Percentiles rank a stretch among this genome's conserved stretches.
These are phyloP conservation scores for Exserohilum rostratum DNA, from an alignment of 2,329 filamentous ascomycete species.

Conservation along the genomic window DNA sequence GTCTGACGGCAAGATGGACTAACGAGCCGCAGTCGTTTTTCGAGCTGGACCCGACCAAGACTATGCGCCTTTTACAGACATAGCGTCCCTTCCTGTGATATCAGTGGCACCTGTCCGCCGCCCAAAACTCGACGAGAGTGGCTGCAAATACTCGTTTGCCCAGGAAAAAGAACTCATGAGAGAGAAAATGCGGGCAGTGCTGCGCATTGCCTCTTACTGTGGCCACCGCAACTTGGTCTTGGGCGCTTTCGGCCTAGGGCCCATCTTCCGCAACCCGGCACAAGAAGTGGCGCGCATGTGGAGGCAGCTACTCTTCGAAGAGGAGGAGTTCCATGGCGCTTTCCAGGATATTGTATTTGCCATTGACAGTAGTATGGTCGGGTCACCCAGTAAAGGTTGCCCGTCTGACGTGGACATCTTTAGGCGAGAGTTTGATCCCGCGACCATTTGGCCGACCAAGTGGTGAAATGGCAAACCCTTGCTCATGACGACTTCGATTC, in stretches of 20 bases:
- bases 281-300: slow-evolving; percentile 53
- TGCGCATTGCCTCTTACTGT: slow-evolving; percentile 67
- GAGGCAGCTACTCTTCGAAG: slow-evolving; percentile 51
- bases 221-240: slow-evolving; percentile 50
- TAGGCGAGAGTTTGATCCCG: slow-evolving; percentile 47
- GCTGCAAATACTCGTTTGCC: slow-evolving; percentile 73
- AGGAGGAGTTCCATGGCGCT: slow-evolving; percentile 52
- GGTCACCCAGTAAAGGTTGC: slow-evolving; percentile 38
- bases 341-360: slow-evolving; percentile 55
- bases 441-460: slow-evolving; percentile 46
- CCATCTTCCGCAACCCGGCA: slow-evolving; percentile 54
- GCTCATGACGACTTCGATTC: not conserved
- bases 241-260: slow-evolving; percentile 53
- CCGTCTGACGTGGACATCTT: slow-evolving; percentile 50
- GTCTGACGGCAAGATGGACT: not conserved
- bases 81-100: slow-evolving; percentile 68
- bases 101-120: slow-evolving; percentile 74
- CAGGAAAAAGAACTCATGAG: slow-evolving; percentile 74
- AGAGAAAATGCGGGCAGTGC: slow-evolving; percentile 73
- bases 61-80: slow-evolving; percentile 52
- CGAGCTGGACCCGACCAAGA: slow-evolving; percentile 65
- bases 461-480: slow-evolving; percentile 23
- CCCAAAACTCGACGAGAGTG: slow-evolving; percentile 72
- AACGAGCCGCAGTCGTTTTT: slow-evolving; percentile 64
- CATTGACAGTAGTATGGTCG: slow-evolving; percentile 48